Evolutionary conservation across 2,329 filamentous ascomycete species (phyloP), one percentile per base, ranked within the genome.

Genomic region (Penicillium glabrum): DNA sequence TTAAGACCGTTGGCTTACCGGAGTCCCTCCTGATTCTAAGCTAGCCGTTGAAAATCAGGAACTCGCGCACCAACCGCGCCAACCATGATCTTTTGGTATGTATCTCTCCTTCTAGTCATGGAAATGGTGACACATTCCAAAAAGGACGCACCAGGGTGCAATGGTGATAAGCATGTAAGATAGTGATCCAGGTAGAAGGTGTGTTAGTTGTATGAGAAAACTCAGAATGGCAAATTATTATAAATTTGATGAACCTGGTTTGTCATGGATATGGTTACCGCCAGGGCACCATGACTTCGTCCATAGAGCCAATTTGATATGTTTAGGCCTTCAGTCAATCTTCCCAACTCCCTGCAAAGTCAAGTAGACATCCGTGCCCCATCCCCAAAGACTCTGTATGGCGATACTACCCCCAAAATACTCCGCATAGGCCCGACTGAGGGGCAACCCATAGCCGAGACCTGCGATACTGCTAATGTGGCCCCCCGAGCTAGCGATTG

Each of bases 321-420:
- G 5, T 72, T 39, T 10, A 39, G n/a, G 35, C 16, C 35, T 39
- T 37, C 64, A 76, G 49, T 70, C 68, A 48, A 80, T 71, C 59
- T 76, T 83, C 0, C 84, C 85, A 53, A 88, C 83, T 0, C 85
- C 85, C 62, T 83, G 78, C 61, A 88, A 66, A 50, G 82, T 86
- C 53, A 88, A 71, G 72, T 88, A 88, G 1, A 87, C 85, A 75
- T 88, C 86, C 3, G 85, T 87, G 0, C 87, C 95, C 95, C 95
- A 99, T 4, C 95, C 93, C 79, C 91, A 95, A 46, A 98, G 76
- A 72, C 91, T 97, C 81, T 99, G 93, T n/a, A 99, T 88, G 5
- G 88, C 88, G 57, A 99, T 95, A 3, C 93, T 93, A 0, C 95
- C 95, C 2, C 95, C 95, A 79, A 99, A 99, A 69, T 98, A 99